Evolutionary conservation across 352 stramenopile species (phyloP), one percentile per base, ranked within the genome.

Genomic region (Phytopythium mirpurense): DNA sequence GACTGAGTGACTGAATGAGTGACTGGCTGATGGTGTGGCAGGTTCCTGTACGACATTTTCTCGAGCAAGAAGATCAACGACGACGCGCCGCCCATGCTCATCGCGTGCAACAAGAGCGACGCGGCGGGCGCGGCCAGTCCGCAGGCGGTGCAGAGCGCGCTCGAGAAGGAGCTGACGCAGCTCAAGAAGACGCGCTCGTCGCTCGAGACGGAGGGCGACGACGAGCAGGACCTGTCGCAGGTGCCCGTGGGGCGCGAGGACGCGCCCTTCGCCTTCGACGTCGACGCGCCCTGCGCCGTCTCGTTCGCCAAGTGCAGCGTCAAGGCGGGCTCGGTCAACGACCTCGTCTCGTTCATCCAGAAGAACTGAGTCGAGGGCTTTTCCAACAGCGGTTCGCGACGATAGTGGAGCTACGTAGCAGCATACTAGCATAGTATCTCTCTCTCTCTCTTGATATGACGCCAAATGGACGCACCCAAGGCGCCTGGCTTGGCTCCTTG

Each of bases 51-150:
- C 67, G 81, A 95, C 63, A 84, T 95, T 32, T 92, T 95, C 52
- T 78, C 81, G 16, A 86, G 86, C 51, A 78, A 84, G 55, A 93
- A 87, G 63, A 64, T 93, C 57, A 90, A 91, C 58, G 83, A 93
- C 63, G 53, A 78, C 38, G 64, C 70, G 36, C 73, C 74, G 24
- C 71, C 75, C 46, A 75, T 95, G 56, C 62, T 93, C 52, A 72
- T 95, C 38, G 75, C 70, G 47, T 93, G 83, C 70, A 95, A 90
- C 68, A 95, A 95, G 74, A 87, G 69, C 57, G 85, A 95, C 26
- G 57, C 67, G 11, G 6, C 59, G 2, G 62, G 67, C 9, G 72
- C 76, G 16, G 68, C 71, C 35, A 86, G 57, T 26, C 60, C 78
- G 7, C 58, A 84, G 53, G 60, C 60, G 3, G 67, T 93, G 40